phyloP scores from a whole-genome alignment of 345 rosid genomes.

The Rubroshorea leprosula region DNA sequence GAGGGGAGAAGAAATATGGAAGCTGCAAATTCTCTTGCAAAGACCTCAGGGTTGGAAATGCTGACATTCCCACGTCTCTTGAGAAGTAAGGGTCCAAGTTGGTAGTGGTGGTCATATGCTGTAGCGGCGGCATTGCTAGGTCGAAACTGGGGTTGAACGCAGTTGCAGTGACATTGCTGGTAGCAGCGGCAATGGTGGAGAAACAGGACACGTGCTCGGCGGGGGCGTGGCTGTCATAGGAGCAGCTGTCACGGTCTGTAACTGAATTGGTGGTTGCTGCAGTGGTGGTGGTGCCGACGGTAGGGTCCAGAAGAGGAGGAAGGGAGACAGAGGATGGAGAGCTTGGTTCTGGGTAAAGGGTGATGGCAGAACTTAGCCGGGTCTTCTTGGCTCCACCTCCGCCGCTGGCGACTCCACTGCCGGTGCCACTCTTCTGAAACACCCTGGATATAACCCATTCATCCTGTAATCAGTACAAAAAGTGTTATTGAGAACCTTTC shows the following conservation, averaged over 20 bases:
- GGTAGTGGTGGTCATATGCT: constrained; percentile 4
- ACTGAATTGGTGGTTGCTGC: constrained; percentile 19
- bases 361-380: constrained; percentile 26
- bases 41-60: constrained; percentile 63
- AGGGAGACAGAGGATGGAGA: constrained; percentile 75
- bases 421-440: constrained; percentile 52
- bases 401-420: constrained; percentile 19
- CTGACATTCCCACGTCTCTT: constrained; percentile 28
- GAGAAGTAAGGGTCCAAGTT: constrained; percentile 22
- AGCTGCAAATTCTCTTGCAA: constrained; percentile 75
- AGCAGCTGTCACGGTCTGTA: constrained; percentile 40
- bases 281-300: constrained; percentile 17
- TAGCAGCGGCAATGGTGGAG: constrained; percentile 74
- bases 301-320: constrained; percentile 66
- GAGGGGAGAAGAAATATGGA: constrained; percentile 46
- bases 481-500: too few relatives aligned
- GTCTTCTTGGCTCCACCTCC: constrained; percentile 38
- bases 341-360: constrained; percentile 37
- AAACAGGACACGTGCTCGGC: constrained; percentile 99
- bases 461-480: constrained; percentile 38
- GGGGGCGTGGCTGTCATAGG: constrained; percentile 43
- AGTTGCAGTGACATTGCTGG: constrained; percentile 11
- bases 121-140: constrained; percentile 23
- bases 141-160: constrained; percentile 22
- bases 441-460: constrained; percentile 96